Base-by-base conservation (phyloP, 1,284 basidiomycete genomes). In the Cutaneotrichosporon spelunceum region DNA sequence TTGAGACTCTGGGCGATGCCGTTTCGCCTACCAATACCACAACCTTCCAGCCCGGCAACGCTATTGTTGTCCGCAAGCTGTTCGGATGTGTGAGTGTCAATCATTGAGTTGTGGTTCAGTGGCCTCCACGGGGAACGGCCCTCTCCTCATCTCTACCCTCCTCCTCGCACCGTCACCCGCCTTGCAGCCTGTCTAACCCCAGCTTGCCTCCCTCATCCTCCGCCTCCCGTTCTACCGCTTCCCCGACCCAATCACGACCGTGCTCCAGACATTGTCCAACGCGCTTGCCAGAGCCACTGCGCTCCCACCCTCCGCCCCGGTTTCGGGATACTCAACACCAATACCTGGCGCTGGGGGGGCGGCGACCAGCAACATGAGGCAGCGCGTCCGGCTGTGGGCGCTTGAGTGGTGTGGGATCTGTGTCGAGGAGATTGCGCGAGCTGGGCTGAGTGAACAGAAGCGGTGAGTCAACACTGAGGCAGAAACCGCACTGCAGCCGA, bases 401-500 rank as follows among this genome's bases (percentile, higher is more conserved):
- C 82, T 91, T 48, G 89, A 92, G 68, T 91, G 91, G 78, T 80
- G 91, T 29, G 83, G 85, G n/a, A 93, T 93, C 60, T 87, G 85
- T 0, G 88, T 89, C 1, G 90, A 93, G 71, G 91, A 94, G 72
- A 82, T 90, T 14, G 82, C 83, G 16, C 83, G 84, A 34, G 88
- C 89, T 7, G 89, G 90, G 74, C 77, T 94, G 57, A 76, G 90
- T 50, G 86, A 87, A n/a, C 71, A 85, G 30, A 86, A 84, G 80
- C 88, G 86, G 91, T 93, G 71, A 78, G 86, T 78, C 13, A 9
- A 3, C 2, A 29, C 23, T 4, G 6, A 45, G 39, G 27, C 16
- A 19, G 16, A 27, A 30, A 4, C 11, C 3, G 33, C 13, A 24
- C 23, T 16, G 23, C 26, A 24, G 45, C 14, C 23, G 23, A 4